A percentile compares a stretch with the other conserved stretches of the same genome.
Conservation (phyloP, 148 eudicot genomes). For the Fallopia convolvulus region DNA sequence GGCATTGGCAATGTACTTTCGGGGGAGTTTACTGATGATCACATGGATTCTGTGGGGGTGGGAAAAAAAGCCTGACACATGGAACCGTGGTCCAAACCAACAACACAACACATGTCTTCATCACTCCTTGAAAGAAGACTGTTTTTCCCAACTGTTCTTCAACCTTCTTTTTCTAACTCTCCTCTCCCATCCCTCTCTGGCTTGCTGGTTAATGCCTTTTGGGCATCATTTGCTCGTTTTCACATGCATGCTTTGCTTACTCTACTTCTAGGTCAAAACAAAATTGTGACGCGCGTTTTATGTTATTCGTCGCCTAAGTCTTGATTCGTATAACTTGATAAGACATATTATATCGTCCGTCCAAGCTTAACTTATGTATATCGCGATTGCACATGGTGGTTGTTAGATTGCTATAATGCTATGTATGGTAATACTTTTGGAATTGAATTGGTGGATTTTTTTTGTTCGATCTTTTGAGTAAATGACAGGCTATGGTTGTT, state of each 20-base stretch:
- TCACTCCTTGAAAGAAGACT: background rate
- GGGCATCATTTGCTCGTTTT: background rate
- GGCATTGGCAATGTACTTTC: background rate
- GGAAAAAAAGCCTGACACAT: slow-evolving; percentile 2
- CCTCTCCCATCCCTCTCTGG: slow-evolving; percentile 7
- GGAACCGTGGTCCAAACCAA: slow-evolving; percentile 3
- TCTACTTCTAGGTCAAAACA: background rate
- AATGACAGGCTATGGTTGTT: background rate
- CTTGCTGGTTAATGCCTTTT: background rate
- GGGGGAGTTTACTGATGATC: background rate
- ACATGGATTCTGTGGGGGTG: slow-evolving; percentile 1
- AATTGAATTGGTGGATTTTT: background rate
- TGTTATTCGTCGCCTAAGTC: no score
- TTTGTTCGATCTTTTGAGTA: background rate
- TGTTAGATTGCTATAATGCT: background rate
- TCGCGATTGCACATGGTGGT: background rate
- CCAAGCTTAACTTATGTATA: background rate
- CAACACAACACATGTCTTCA: background rate
- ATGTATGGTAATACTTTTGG: background rate
- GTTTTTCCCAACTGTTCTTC: background rate
- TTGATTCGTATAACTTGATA: no score
- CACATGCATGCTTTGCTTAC: background rate
- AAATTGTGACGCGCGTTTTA: background rate
- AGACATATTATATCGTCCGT: background rate
- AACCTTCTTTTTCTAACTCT: background rate